Conservation (phyloP, 2,329 filamentous ascomycete species). For the Triangularia verruculosa region DNA sequence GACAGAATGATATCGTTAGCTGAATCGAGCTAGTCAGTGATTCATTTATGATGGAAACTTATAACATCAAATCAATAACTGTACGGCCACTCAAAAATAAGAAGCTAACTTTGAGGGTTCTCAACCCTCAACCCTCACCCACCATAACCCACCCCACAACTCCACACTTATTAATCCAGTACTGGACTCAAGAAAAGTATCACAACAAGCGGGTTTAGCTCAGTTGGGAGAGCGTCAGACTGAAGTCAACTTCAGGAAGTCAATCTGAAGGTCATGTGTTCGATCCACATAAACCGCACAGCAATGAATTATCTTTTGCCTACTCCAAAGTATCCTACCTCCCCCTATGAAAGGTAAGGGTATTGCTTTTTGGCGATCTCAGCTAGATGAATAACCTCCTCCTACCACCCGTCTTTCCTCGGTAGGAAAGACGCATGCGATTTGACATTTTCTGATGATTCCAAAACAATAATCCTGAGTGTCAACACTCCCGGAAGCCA, state of each 20-base stretch:
- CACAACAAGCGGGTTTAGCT: constrained; percentile 8
- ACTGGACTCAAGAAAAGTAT: not conserved
- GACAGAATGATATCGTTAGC: not conserved
- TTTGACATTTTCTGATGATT: too few relatives aligned
- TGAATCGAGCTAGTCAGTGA: too few relatives aligned
- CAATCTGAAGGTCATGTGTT: constrained; percentile 13
- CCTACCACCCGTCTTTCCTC: too few relatives aligned
- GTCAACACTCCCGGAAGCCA: too few relatives aligned
- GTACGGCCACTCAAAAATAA: too few relatives aligned
- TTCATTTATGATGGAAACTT: too few relatives aligned
- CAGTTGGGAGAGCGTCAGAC: constrained; percentile 13
- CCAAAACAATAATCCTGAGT: too few relatives aligned
- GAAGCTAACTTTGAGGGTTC: not conserved
- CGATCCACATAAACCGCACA: constrained; percentile 12
- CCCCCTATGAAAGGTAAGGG: not conserved
- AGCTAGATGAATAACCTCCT: too few relatives aligned
- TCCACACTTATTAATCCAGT: not conserved
- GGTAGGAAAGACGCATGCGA: too few relatives aligned
- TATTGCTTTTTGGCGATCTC: not conserved
- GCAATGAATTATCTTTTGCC: not conserved
- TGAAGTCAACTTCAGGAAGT: constrained; percentile 9
- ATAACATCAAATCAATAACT: too few relatives aligned
- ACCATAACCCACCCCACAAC: not conserved
- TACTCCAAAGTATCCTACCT: not conserved
- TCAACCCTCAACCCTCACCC: not conserved